A percentile compares a stretch with the other conserved stretches of the same genome.
Evolutionary conservation across 2,329 filamentous ascomycete genomes (phyloP).

Genomic region (Verticillium dahliae): DNA sequence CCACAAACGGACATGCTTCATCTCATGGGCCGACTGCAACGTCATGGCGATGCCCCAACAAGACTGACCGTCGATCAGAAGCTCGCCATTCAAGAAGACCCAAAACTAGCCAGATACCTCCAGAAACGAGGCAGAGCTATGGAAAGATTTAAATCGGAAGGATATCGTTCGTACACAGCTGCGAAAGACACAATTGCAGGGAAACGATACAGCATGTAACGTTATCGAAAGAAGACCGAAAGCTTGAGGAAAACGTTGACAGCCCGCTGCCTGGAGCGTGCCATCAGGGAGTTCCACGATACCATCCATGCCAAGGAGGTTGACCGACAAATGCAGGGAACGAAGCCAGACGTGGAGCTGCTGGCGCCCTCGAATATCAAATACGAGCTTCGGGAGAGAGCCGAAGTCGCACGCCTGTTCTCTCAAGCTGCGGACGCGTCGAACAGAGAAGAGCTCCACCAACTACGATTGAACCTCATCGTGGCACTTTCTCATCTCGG

Average conservation of each 20-base stretch:
- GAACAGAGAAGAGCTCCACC: constrained; percentile 10
- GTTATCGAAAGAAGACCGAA: constrained; percentile 11
- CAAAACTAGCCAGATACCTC: constrained; percentile 7
- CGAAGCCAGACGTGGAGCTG: constrained; percentile 10
- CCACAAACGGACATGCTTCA: constrained; percentile 4
- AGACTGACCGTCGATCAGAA: constrained; percentile 12
- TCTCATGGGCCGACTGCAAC: constrained; percentile 4
- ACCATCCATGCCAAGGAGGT: constrained; percentile 14
- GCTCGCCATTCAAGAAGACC: constrained; percentile 6
- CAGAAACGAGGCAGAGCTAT: constrained; percentile 3
- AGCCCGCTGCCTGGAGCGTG: constrained; percentile 9
- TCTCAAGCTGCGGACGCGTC: constrained; percentile 12
- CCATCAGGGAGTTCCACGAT: constrained; percentile 14
- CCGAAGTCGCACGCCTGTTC: constrained; percentile 12
- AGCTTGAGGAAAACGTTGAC: constrained; percentile 11
- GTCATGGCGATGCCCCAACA: constrained; percentile 4
- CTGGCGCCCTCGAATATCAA: constrained; percentile 12
- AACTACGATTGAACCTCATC: constrained; percentile 13
- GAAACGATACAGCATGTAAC: constrained; percentile 7
- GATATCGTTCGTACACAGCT: constrained; percentile 12
- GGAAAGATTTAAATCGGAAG: constrained; percentile 8
- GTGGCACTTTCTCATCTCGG: constrained; percentile 10
- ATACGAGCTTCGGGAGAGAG: constrained; percentile 17
- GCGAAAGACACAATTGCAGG: constrained; percentile 8
- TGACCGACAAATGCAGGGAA: constrained; percentile 13